Base-by-base conservation (phyloP, 2,329 filamentous ascomycete species). In the Diaporthe vexans region DNA sequence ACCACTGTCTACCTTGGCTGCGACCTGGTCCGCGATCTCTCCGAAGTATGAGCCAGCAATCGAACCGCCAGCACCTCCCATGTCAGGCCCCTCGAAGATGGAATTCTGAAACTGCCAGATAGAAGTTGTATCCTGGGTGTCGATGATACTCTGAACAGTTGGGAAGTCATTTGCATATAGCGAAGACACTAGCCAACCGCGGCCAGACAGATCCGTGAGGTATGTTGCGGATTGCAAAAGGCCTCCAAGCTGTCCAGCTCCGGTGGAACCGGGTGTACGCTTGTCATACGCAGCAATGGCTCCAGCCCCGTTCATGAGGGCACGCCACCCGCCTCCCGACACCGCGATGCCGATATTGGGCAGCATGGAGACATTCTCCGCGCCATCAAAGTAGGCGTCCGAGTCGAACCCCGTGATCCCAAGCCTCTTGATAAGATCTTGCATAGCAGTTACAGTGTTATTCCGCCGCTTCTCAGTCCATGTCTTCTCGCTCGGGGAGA, bases 131-230 rank as follows among this genome's bases (percentile, higher is more conserved):
- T 86, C 82, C 65, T 90, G 83, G 61, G 94, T 87, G 76, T 83
- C 82, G 78, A 73, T 80, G 76, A 78, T 82, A 57, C 71, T 80
- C 63, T 89, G 83, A 4, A 95, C 88, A 0, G 92, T 91, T 13
- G 91, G 93, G 81, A 95, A 97, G 85, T 97, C 97, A 86, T 97
- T 97, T 78, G 91, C 86, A 80, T 91, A 95, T 11, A 97, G 85
- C 71, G 93, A 94, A n/a, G 94, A 94, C 8, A 97, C 89, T n/a
- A 97, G 87, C 95, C 95, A 97, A 70, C 92, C 91, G 72, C 95
- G 95, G 37, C 95, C 95, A 11, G 94, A 96, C 4, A 97, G 86
- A 11, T 94, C 95, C 4, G 94, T 88, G 17, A 97, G 82, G 81
- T 97, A 97, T 0, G 94, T 97, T 0, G 94, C 84, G 4, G 93